Percentiles rank a stretch among this genome's conserved stretches.
Conservation (phyloP, 208 protist species). For the Acanthamoeba lenticulata region DNA sequence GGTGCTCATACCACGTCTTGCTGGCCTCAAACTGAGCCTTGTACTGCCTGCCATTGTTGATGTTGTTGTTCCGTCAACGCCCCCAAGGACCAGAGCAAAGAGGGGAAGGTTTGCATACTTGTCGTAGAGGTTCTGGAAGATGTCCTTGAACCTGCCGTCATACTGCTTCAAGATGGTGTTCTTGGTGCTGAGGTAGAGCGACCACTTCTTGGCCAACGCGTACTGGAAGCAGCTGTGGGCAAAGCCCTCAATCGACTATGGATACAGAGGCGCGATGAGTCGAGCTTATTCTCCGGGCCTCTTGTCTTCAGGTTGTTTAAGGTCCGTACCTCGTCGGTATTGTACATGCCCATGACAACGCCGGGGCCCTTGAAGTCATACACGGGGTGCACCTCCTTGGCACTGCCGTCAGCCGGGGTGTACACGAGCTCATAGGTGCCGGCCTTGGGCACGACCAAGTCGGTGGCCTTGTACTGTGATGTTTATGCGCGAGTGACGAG, state of each 20-base stretch:
- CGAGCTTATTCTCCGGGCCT: neutral
- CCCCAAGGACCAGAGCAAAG: neutral
- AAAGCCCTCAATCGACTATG: conserved; percentile 95
- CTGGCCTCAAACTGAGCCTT: conserved; percentile 65
- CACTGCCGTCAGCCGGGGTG: conserved; percentile 87
- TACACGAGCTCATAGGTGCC: conserved; percentile 94
- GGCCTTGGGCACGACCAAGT: conserved; percentile 88
- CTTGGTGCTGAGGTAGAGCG: conserved; percentile 96
- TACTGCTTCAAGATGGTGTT: conserved; percentile 99
- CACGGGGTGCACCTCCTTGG: conserved; percentile 82
- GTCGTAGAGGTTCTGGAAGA: conserved; percentile 95
- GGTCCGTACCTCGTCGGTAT: conserved; percentile 88
- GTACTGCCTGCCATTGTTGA: neutral
- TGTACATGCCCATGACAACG: conserved; percentile 96
- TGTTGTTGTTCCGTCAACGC: neutral
- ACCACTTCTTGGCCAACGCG: conserved; percentile 92
- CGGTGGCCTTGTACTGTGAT: conserved; percentile 95
- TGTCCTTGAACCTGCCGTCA: conserved; percentile 97
- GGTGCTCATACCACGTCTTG: conserved; percentile 87
- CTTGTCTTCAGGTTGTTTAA: neutral
- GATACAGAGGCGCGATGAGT: neutral
- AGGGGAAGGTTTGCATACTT: conserved; percentile 16
- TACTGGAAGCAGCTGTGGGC: conserved; percentile 95
- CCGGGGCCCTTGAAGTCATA: conserved; percentile 90
- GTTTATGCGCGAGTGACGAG: neutral